Evolutionary conservation across 2,329 filamentous ascomycete species (phyloP).

Genomic region (Periconia sp.): DNA sequence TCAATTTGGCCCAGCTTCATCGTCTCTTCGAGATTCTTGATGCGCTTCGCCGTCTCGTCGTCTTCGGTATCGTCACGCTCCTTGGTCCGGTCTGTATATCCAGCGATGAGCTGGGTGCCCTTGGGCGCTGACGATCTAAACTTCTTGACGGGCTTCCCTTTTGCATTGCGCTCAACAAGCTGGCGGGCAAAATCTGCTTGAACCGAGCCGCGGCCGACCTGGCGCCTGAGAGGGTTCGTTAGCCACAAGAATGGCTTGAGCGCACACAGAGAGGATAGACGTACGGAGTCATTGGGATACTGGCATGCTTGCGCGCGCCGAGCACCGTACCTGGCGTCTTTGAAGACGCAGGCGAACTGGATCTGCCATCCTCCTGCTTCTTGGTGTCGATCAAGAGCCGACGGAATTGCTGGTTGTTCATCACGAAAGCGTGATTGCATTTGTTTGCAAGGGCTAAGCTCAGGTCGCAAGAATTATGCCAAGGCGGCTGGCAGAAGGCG

Average conservation of each 20-base stretch:
- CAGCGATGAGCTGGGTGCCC: constrained; percentile 77
- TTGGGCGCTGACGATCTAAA: constrained; percentile 82
- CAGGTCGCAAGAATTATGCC: constrained; percentile 7
- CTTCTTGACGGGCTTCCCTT: constrained; percentile 67
- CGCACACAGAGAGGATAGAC: constrained; percentile 36
- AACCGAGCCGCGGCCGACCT: constrained; percentile 59
- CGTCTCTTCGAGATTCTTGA: constrained; percentile 81
- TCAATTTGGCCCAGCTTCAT: constrained; percentile 87
- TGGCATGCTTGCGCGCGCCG: constrained; percentile 78
- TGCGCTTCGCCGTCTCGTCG: constrained; percentile 66
- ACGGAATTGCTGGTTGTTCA: constrained; percentile 97
- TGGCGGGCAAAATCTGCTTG: constrained; percentile 81
- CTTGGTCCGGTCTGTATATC: constrained; percentile 84
- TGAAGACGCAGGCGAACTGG: constrained; percentile 29
- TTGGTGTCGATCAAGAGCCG: constrained; percentile 71
- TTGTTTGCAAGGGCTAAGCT: no score
- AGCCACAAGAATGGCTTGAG: constrained; percentile 9
- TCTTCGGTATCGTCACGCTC: constrained; percentile 62
- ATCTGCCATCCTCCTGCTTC: constrained; percentile 39
- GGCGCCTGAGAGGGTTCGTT: constrained; percentile 60
- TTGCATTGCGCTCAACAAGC: constrained; percentile 72
- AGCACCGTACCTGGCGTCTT: constrained; percentile 57
- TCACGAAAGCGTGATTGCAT: constrained; percentile 54
- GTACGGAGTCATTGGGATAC: constrained; percentile 93
- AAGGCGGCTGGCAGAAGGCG: no score